Evolutionary conservation across 1,284 basidiomycete species (phyloP), one percentile per base, ranked within the genome.

Genomic region (Hypsizygus ulmarius): DNA sequence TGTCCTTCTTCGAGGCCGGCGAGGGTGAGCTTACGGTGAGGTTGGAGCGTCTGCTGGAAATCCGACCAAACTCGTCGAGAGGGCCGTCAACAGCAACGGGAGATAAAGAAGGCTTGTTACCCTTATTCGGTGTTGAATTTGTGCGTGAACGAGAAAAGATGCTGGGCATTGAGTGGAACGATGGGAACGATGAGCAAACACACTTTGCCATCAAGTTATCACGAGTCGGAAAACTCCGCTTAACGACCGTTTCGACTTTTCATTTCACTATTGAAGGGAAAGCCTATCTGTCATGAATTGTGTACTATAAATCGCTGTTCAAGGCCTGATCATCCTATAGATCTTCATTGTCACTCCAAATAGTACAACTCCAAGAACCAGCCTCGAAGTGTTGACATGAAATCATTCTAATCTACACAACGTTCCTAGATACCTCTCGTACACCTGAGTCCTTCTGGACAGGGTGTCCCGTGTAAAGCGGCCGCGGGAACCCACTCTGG

Each of bases 51-150:
- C 73, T 71, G 69, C 74, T 78, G 50, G 66, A 62, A 50, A 80
- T 72, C 50, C 80, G 70, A 42, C 85, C 86, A 57, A 87, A 87
- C 70, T 88, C 86, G 70, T 88, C 85, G 41, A 62, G 55, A 44
- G 59, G 51, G 46, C 52, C 51, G 18, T 59, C 44, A 39, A 54
- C 43, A 46, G 57, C 56, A 35, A 61, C 53, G 34, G 56, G 44
- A 36, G 50, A 34, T 49, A 55, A 53, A 32, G 52, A 54, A 43
- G 55, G 54, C 53, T 62, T 66, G 59, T 68, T 69, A 41, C 55
- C 53, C 53, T 62, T 66, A 59, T 68, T 69, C 9, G 68, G 60
- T 27, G 68, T 64, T 29, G 71, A 70, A 49, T 57, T 63, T 35
- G 69, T 70, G 16, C 69, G 65, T 30, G 68, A 56, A 55, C 71